Evolutionary conservation across 2,329 filamentous ascomycete genomes (phyloP).

Genomic region (Cladophialophora chaetospira): DNA sequence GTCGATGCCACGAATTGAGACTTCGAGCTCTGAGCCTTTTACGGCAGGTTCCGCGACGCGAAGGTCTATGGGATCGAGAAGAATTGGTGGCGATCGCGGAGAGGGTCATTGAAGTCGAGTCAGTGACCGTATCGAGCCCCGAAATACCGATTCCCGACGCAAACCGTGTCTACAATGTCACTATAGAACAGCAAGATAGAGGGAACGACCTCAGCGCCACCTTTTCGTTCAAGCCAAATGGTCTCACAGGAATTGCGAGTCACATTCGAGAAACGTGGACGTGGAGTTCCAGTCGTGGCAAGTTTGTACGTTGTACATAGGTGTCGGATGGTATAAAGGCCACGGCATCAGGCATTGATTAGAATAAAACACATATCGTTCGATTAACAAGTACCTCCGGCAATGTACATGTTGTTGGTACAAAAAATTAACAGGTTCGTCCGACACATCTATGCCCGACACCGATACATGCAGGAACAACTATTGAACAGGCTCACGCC

Average conservation of each 20-base stretch:
- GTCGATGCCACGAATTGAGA: background rate
- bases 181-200: background rate
- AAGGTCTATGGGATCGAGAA: conserved; percentile 10
- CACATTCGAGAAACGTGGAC: background rate
- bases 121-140: background rate
- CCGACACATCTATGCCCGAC: too few relatives aligned
- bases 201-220: background rate
- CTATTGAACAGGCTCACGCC: too few relatives aligned
- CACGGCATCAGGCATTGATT: too few relatives aligned
- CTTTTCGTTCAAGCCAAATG: background rate
- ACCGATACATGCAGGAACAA: too few relatives aligned
- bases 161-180: background rate
- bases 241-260: background rate
- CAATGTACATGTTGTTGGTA: too few relatives aligned
- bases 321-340: too few relatives aligned
- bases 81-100: background rate
- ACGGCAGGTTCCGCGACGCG: background rate
- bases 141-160: background rate
- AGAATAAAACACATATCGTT: too few relatives aligned
- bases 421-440: too few relatives aligned
- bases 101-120: background rate
- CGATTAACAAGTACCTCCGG: too few relatives aligned
- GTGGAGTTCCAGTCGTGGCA: background rate
- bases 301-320: background rate
- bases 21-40: background rate